Base-by-base conservation (phyloP, 768 basidiomycete species). In the Mycena sanguinolenta region DNA sequence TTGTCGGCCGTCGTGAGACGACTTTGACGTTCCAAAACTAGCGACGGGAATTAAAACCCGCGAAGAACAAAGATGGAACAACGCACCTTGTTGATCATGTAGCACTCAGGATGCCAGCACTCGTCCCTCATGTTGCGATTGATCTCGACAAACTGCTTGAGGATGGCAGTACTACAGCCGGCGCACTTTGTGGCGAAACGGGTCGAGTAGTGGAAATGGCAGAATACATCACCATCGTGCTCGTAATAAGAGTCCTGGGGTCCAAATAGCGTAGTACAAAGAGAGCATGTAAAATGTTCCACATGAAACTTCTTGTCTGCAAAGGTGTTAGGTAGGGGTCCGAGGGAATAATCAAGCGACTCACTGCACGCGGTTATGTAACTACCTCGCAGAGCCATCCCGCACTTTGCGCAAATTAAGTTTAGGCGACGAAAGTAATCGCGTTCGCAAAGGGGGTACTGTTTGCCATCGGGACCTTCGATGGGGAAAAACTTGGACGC, bases 41-140 rank as follows among this genome's bases (percentile, higher is more conserved):
- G 17, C 12, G 32, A 25, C 50, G 28, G 14, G 61, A 21, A 16
- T 32, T 65, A 16, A 60, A 68, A 65, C 42, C 46, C 46, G 46
- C 50, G 58, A 63, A 42, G 28, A 23, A 50, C 50, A 34, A n/a
- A 25, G 10, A 57, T 65, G 60, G 21, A 52, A 32, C 49, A 9
- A 72, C 88, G 65, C 72, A 97, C 97, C 88, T 99, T 99, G 83
- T 98, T 97, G 74, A 99, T 98, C 97, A 98, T 98, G 81, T 99
- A 98, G 80, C 98, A 99, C 81, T 99, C 98, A 63, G 98, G 98
- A 87, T 99, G 98, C 97, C 98, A 99, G 78, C 97, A 99, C 84
- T 99, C 98, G 82, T 99, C 97, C 73, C 92, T 88, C 88, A 94
- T 95, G 82, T 99, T 99, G 69, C 98, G 90, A 77, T 99, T 99